Base-by-base conservation (phyloP, 352 stramenopile species). In the Globisporangium cederbergense region DNA sequence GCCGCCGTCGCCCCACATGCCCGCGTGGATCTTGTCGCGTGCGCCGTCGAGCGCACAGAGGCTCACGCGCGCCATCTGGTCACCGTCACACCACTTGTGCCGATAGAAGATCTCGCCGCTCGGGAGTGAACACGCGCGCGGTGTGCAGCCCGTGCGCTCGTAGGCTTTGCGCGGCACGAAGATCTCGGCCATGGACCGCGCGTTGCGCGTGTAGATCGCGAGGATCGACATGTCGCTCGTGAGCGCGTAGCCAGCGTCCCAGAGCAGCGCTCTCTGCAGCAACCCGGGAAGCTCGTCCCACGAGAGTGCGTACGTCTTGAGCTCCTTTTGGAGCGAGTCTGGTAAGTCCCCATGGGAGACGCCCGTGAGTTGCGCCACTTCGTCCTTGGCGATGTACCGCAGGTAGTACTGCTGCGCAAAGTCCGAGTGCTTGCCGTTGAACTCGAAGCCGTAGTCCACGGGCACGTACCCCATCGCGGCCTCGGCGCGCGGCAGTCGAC, bases 401-500 rank as follows among this genome's bases (percentile, higher is more conserved):
- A 64, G 22, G 61, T 89, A 91, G 58, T 68, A 90, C 58, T 90
- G 83, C 70, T 90, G 80, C 20, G 77, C 77, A 47, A 88, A 85
- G 72, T 91, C 78, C 47, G 83, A 91, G 62, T 88, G 77, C 56
- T 72, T 42, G 5, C 78, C 83, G 25, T 78, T 74, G 71, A 83
- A 88, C 43, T 66, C 59, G 60, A 88, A 91, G 43, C 70, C 70
- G 42, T 53, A 64, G 46, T 82, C 74, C 16, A 83, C 63, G 0
- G 79, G 76, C 14, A 89, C 75, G 57, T 43, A 42, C 36, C 51
- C 56, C 18, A 30, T 43, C 28, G 56, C 30, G 10, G 46, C 63
- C 36, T 82, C 79, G 20, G 72, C 78, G 25, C 62, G 85, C 47
- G 81, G 79, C 14, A 58, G n/a, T 18, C 42, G 18, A 14, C 36